These are phyloP conservation scores for Breviolum minutum DNA, from an alignment of 73 alveolate species.

Conservation along the genomic window DNA sequence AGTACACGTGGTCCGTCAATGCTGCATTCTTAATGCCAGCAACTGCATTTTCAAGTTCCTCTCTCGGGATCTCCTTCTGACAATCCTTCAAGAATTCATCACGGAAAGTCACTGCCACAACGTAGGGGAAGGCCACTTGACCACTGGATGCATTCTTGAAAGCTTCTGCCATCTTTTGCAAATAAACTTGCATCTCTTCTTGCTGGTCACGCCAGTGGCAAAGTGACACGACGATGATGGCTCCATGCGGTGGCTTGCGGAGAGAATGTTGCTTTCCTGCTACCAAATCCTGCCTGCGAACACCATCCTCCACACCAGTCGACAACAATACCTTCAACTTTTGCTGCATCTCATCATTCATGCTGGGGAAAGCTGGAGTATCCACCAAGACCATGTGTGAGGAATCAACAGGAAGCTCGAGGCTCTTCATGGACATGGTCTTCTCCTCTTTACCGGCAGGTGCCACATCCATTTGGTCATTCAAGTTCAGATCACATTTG, in stretches of 20 bases:
- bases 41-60: slow-evolving; percentile 8
- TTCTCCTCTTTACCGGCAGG: slow-evolving; percentile 54
- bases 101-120: slow-evolving; percentile 17
- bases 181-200: slow-evolving; percentile 23
- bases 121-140: slow-evolving; percentile 24
- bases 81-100: slow-evolving; percentile 32
- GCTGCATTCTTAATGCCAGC: slow-evolving; percentile 2
- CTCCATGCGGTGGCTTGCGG: slow-evolving; percentile 61
- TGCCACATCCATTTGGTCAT: slow-evolving; percentile 42
- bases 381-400: background rate
- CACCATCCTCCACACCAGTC: background rate
- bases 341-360: background rate
- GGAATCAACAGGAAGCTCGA: background rate
- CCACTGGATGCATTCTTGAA: slow-evolving; percentile 42
- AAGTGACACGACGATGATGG: slow-evolving; percentile 37
- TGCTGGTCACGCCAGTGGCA: slow-evolving; percentile 45
- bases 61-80: background rate
- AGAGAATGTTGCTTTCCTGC: background rate
- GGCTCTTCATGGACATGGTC: background rate
- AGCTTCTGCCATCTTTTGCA: background rate
- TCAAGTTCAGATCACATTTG: background rate
- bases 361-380: slow-evolving; percentile 51
- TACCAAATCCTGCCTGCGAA: background rate
- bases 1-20: slow-evolving; percentile 9
- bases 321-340: background rate